These are phyloP conservation scores for Acanthamoeba lenticulata DNA, from an alignment of 208 protist genomes.

Conservation along the genomic window DNA sequence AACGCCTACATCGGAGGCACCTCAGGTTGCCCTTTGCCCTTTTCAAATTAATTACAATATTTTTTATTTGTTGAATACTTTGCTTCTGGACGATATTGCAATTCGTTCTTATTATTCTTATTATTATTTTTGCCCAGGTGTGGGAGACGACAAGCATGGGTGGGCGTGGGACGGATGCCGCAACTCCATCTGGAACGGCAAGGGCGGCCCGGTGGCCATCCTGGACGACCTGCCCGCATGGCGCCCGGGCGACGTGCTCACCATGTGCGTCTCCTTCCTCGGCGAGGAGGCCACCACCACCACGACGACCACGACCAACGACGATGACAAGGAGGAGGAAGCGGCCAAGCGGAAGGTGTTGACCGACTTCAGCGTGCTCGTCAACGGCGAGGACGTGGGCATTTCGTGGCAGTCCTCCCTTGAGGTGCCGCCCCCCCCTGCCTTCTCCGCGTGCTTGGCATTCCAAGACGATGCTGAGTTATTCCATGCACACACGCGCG, in stretches of 20 bases:
- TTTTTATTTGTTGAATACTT: background rate
- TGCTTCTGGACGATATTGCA: too few relatives aligned
- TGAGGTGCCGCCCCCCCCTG: background rate
- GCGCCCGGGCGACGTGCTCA: background rate
- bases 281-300: background rate
- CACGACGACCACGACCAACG: background rate
- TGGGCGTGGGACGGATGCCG: background rate
- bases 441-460: too few relatives aligned
- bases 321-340: background rate
- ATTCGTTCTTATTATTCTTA: background rate
- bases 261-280: background rate
- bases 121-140: background rate
- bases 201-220: background rate
- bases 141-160: background rate
- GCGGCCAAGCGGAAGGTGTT: background rate
- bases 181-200: background rate
- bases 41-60: too few relatives aligned
- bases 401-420: background rate
- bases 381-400: background rate
- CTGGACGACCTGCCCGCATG: background rate
- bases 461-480: too few relatives aligned
- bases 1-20: background rate
- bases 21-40: too few relatives aligned
- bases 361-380: background rate
- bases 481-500: too few relatives aligned